Base-by-base conservation (phyloP, 257 asterid genomes). In the Solanum bulbocastanum region DNA sequence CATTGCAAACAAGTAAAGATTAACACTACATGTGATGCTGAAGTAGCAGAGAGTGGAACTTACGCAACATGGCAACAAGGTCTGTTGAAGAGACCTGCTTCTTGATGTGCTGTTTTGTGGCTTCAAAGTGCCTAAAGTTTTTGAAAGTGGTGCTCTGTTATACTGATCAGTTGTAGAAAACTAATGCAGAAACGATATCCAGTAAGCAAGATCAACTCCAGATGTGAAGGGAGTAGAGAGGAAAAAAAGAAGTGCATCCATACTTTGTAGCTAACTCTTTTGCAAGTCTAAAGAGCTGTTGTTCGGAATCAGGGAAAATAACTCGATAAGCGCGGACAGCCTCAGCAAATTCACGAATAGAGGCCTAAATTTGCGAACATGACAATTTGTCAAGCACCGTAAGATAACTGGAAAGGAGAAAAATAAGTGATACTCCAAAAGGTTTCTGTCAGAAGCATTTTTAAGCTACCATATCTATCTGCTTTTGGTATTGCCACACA, bases 321-420 rank as follows among this genome's bases (percentile, higher is more conserved):
- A 91, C 94, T 93, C 95, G 94, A 92, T 97, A 97, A 30, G 99
- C 99, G 66, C 98, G 98, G 86, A 95, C 90, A 87, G 99, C 99
- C 94, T 96, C 98, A 39, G 93, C 95, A 92, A 97, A 97, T 93
- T 97, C 98, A 90, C 89, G 95, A 91, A 94, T 92, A 69, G 98
- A 94, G 89, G 94, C 97, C 99, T 97, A 95, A 89, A 89, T 90
- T 46, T 81, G 66, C 33, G 27, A 46, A 81, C 16, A 81, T 35
- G 85, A 30, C 85, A 81, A 46, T 81, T 15, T 46, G 66, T 81
- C 85, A 81, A 81, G 68, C 35, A 81, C 68, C 33, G 11, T 46
- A 30, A 33, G 68, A 81, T 18, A 46, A 49, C 68, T 10, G 11
- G 85, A 81, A 81, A 46, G 68, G 68, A 81, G 68, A 81, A 81